Evolutionary conservation across 140 eudicot species (phyloP).

Genomic region (Oenanthe javanica): DNA sequence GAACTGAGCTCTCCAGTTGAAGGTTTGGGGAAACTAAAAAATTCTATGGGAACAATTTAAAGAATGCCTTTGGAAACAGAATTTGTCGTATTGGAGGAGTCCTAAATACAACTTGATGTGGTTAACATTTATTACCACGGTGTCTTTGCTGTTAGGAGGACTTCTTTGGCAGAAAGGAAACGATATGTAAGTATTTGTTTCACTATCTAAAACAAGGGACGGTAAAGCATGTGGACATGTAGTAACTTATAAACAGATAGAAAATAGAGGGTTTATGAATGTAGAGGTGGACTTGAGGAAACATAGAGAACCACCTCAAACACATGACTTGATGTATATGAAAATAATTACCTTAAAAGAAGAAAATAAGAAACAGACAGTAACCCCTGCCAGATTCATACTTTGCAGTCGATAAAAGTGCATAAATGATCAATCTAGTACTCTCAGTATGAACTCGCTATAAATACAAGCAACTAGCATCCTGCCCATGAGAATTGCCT

Average conservation of each 20-base stretch:
- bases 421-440: not conserved
- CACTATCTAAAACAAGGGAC: not conserved
- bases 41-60: conserved; percentile 36
- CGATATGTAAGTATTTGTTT: not conserved
- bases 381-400: not conserved
- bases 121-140: conserved; percentile 20
- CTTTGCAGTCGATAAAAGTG: not conserved
- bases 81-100: conserved; percentile 48
- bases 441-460: not conserved
- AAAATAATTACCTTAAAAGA: not conserved
- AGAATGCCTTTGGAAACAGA: conserved; percentile 39
- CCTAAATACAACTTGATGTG: conserved; percentile 43
- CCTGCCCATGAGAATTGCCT: not conserved
- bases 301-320: not conserved
- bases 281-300: not conserved
- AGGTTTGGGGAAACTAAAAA: conserved; percentile 32
- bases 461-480: not conserved
- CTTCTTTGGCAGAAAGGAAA: conserved; percentile 16
- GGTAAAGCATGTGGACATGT: not conserved
- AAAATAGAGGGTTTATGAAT: not conserved
- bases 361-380: not conserved
- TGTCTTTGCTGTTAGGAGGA: conserved; percentile 43
- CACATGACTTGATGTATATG: not conserved
- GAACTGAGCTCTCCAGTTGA: conserved; percentile 6
- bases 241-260: not conserved